phyloP scores from a whole-genome alignment of 371 early-diverging fungal species.

The Dichotomocladium elegans region DNA sequence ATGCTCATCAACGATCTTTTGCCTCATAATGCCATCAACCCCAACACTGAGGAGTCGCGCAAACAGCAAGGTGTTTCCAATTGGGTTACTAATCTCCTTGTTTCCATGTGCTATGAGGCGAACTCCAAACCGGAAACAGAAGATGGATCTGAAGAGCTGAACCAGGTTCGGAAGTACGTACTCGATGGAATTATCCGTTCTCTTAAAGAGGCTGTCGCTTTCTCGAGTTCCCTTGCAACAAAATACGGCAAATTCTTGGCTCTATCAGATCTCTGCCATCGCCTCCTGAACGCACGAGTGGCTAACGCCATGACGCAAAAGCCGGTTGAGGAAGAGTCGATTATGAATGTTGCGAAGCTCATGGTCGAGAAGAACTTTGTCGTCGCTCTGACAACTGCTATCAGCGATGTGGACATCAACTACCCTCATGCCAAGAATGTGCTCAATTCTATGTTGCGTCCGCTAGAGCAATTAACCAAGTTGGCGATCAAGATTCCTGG shows the following conservation, averaged over 20 bases:
- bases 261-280: conserved; percentile 69
- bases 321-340: conserved; percentile 51
- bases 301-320: conserved; percentile 25
- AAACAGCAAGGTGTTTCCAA: conserved; percentile 62
- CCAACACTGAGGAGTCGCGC: conserved; percentile 47
- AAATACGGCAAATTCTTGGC: conserved; percentile 70
- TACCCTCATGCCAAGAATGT: conserved; percentile 80
- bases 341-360: conserved; percentile 65
- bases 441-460: conserved; percentile 75
- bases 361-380: conserved; percentile 93
- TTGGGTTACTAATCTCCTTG: conserved; percentile 62
- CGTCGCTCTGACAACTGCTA: conserved; percentile 67
- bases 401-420: conserved; percentile 86
- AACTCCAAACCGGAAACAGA: conserved; percentile 29
- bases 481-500: conserved; percentile 80
- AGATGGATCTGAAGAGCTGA: conserved; percentile 53
- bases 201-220: conserved; percentile 57
- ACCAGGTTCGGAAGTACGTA: conserved; percentile 63
- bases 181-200: conserved; percentile 60
- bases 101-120: conserved; percentile 52
- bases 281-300: conserved; percentile 59
- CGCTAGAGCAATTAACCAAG: conserved; percentile 85
- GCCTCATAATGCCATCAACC: conserved; percentile 53
- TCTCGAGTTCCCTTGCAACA: conserved; percentile 48
- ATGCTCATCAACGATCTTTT: conserved; percentile 62